These are phyloP conservation scores for Rhodotorula diobovata DNA, from an alignment of 768 basidiomycete species.

Conservation along the genomic window DNA sequence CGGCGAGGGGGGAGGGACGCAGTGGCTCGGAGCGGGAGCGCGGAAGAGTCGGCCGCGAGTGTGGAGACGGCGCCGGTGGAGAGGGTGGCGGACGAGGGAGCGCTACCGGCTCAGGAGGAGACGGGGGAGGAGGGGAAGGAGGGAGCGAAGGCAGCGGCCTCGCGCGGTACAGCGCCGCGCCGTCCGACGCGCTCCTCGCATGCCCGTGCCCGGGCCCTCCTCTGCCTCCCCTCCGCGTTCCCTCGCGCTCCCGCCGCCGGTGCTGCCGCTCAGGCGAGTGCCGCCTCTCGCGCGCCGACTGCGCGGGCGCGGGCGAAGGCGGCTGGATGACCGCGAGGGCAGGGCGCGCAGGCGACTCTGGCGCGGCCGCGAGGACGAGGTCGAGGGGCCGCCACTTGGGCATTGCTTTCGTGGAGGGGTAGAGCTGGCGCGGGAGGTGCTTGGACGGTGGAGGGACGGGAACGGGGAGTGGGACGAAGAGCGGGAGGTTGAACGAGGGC, in stretches of 20 bases:
- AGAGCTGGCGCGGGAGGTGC: not conserved
- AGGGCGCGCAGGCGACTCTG: not conserved
- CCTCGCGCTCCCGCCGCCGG: too few relatives aligned
- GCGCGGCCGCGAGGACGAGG: too few relatives aligned
- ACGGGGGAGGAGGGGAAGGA: not conserved
- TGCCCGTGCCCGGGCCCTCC: not conserved
- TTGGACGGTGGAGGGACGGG: not conserved
- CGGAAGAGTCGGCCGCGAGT: not conserved
- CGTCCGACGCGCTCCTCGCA: not conserved
- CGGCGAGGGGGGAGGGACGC: not conserved
- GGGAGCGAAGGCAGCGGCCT: not conserved
- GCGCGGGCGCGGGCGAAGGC: not conserved
- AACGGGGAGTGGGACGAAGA: not conserved
- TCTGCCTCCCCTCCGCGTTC: not conserved
- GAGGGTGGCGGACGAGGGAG: too few relatives aligned
- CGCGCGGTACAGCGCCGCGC: not conserved
- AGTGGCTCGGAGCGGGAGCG: not conserved
- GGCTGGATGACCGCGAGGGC: constrained; percentile 6
- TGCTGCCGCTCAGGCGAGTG: not conserved
- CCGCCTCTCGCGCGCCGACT: not conserved
- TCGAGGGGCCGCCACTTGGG: not conserved
- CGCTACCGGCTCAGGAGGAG: too few relatives aligned
- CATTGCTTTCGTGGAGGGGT: not conserved
- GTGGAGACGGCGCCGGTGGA: not conserved
- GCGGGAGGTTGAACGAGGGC: constrained; percentile 1